These are phyloP conservation scores for Calonectria henricotiae DNA, from an alignment of 2,329 filamentous ascomycete species.

Conservation along the genomic window DNA sequence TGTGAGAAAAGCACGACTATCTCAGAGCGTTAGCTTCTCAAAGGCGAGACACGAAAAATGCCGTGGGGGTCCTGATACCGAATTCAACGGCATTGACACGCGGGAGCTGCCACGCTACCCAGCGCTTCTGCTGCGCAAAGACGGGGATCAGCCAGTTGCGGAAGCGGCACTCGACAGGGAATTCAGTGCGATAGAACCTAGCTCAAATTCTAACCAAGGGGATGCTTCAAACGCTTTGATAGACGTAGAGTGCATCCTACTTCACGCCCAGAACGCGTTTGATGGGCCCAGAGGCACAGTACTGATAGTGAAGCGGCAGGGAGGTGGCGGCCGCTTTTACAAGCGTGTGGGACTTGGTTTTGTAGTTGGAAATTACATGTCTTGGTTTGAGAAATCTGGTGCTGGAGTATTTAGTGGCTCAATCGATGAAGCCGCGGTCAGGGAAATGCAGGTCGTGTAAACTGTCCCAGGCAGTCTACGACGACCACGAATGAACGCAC, in stretches of 20 bases:
- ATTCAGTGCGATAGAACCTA: neutral
- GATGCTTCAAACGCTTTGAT: neutral
- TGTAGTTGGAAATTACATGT: neutral
- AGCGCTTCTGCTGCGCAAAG: conserved; percentile 10
- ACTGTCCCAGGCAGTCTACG: neutral
- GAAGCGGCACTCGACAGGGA: conserved; percentile 29
- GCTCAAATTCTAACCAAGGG: neutral
- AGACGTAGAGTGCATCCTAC: conserved; percentile 20
- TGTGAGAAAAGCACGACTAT: neutral
- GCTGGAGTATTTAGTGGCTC: no score
- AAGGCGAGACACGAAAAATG: neutral
- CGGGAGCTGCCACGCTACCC: conserved; percentile 25
- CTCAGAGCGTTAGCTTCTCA: neutral
- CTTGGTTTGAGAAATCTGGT: conserved; percentile 21
- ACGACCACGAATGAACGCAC: neutral
- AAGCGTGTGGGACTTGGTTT: conserved; percentile 30
- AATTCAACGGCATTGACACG: conserved; percentile 15
- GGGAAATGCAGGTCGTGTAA: neutral
- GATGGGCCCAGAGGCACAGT: conserved; percentile 13
- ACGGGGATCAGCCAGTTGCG: neutral
- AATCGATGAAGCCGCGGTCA: no score
- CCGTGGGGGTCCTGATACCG: neutral
- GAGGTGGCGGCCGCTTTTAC: neutral
- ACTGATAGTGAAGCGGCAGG: neutral
- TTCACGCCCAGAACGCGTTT: conserved; percentile 21